Percentiles rank a stretch among this genome's conserved stretches.
Evolutionary conservation across 805 yeast species (phyloP).

Genomic region (Tanozyma kutaoensis): DNA sequence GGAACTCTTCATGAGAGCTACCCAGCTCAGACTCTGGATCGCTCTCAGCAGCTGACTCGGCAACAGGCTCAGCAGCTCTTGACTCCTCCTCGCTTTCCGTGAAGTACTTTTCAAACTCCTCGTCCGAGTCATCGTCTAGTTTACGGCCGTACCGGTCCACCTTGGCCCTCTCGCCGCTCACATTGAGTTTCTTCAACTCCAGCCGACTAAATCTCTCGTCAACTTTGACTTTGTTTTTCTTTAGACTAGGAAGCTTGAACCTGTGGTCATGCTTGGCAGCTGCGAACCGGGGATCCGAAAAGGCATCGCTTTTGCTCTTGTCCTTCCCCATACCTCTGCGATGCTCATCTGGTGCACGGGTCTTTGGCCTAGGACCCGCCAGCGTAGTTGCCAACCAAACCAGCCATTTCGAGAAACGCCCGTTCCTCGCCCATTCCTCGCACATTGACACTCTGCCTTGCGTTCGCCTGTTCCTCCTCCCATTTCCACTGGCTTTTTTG

Average conservation of each 20-base stretch:
- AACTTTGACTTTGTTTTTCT: constrained; percentile 59
- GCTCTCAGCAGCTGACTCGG: too few species aligned
- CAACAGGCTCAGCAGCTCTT: too few species aligned
- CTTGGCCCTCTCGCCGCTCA: constrained; percentile 36
- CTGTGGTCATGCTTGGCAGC: constrained; percentile 79
- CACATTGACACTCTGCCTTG: constrained; percentile 59
- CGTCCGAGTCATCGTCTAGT: constrained; percentile 28
- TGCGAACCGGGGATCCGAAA: constrained; percentile 65
- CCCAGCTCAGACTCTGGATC: too few species aligned
- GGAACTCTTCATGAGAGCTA: constrained; percentile 6
- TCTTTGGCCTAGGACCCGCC: too few species aligned
- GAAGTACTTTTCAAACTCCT: constrained; percentile 41
- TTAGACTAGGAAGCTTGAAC: constrained; percentile 61
- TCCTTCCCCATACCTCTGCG: background rate
- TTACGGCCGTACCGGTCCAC: constrained; percentile 86
- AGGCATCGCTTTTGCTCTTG: constrained; percentile 4
- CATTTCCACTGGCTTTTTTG: constrained; percentile 77
- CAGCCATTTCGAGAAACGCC: constrained; percentile 79
- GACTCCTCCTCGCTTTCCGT: too few species aligned
- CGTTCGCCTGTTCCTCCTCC: constrained; percentile 79
- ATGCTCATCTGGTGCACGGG: too few species aligned
- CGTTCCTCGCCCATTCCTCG: constrained; percentile 65
- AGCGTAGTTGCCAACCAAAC: constrained; percentile 33
- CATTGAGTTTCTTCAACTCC: constrained; percentile 37
- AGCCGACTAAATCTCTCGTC: constrained; percentile 75